These are phyloP conservation scores for Fusarium nelsonii DNA, from an alignment of 2,329 filamentous ascomycete genomes.

Conservation along the genomic window DNA sequence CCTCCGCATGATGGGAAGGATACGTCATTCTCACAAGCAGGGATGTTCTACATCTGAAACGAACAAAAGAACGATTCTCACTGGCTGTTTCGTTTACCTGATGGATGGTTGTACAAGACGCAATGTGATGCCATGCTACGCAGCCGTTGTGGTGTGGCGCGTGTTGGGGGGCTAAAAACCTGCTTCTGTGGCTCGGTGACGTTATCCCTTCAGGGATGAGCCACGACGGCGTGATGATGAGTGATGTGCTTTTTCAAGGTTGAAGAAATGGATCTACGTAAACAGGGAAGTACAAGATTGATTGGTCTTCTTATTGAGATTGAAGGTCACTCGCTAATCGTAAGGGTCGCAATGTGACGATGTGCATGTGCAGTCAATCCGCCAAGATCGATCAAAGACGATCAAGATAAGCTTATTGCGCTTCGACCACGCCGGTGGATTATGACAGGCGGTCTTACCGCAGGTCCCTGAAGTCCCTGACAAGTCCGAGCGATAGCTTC, in stretches of 20 bases:
- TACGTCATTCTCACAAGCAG: constrained; percentile 43
- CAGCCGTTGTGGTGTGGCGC: constrained; percentile 37
- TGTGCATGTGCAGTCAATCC: neutral
- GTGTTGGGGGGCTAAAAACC: constrained; percentile 40
- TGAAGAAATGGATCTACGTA: neutral
- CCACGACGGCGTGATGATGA: constrained; percentile 6
- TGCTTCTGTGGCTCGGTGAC: constrained; percentile 43
- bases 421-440: constrained; percentile 2
- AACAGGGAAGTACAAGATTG: neutral
- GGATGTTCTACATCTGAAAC: constrained; percentile 28
- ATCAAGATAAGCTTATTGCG: constrained; percentile 10
- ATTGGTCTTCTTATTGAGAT: neutral
- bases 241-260: neutral
- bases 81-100: constrained; percentile 31
- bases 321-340: neutral
- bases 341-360: neutral
- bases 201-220: constrained; percentile 41
- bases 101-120: constrained; percentile 34
- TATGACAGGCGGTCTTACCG: neutral
- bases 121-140: constrained; percentile 41
- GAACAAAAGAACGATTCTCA: constrained; percentile 11
- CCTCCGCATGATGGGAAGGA: constrained; percentile 14
- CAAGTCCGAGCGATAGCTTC: neutral
- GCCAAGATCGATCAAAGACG: constrained; percentile 3
- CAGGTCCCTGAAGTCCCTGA: neutral